Base-by-base conservation (phyloP, 441 rosid species). In the Pelargonium australe region DNA sequence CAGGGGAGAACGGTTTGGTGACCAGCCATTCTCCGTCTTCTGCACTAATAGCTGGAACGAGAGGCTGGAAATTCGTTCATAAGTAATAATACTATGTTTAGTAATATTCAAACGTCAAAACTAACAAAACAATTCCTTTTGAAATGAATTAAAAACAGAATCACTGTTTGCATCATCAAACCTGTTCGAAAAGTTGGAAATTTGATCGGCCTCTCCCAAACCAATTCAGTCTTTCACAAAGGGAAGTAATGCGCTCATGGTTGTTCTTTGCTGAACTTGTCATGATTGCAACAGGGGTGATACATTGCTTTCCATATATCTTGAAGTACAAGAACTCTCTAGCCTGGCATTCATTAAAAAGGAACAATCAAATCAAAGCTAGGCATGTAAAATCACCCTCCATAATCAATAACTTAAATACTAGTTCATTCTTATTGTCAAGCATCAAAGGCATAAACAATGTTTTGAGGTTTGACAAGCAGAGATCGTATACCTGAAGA, bases 131-230 rank as follows among this genome's bases (percentile, higher is more conserved):
- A 5, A n/a, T 40, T 70, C 34, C 40, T 66, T 64, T 28, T 41
- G 34, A 66, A 20, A 47, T 7, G 1, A 62, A 70, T 20, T 11
- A 64, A 20, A 53, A 68, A 75, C n/a, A 66, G 47, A n/a, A 3
- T 63, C 63, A 49, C 64, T 23, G 14, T 53, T 55, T 61, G 55
- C 45, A 69, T 61, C 66, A 64, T 12, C 19, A 81, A 80, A 91
- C 98, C 97, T 93, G 97, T 83, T 91, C 90, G 83, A 91, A 91
- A 78, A 91, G 91, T 80, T 72, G 86, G 83, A 94, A 94, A 79
- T 78, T 91, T 64, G 90, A 85, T 80, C 63, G 85, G 76, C 97
- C 91, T 80, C 96, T 89, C 77, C 98, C 97, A 76, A 93, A 94
- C 98, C 97, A 94, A 69, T 82, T 55, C 17, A 83, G 89, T 70